These are phyloP conservation scores for Diaporthe sp. DNA, from an alignment of 2,329 filamentous ascomycete species.

Conservation along the genomic window DNA sequence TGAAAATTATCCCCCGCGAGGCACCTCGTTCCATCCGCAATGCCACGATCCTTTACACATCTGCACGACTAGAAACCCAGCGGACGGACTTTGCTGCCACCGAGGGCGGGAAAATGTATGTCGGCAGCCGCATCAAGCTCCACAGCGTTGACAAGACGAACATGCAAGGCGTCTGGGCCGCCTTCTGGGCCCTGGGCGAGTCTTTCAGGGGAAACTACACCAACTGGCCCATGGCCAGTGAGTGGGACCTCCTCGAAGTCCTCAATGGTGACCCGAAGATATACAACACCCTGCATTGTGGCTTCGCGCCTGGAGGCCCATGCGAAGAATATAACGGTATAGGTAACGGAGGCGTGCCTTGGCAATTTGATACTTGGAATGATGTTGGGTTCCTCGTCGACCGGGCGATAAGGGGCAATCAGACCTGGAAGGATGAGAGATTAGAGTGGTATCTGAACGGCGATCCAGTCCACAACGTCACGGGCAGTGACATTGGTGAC, in stretches of 20 bases:
- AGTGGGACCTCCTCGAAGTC: conserved; percentile 19
- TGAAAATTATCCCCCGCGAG: conserved; percentile 19
- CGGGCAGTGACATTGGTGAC: conserved; percentile 6
- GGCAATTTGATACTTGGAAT: neutral
- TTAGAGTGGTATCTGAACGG: conserved; percentile 17
- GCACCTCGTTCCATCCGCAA: conserved; percentile 4
- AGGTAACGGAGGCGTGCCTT: conserved; percentile 11
- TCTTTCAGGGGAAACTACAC: conserved; percentile 12
- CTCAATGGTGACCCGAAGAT: conserved; percentile 4
- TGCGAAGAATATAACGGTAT: neutral
- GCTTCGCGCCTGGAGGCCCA: neutral
- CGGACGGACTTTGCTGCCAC: conserved; percentile 1
- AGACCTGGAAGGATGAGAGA: conserved; percentile 9
- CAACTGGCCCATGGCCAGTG: conserved; percentile 7
- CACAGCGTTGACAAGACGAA: conserved; percentile 1
- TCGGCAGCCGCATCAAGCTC: conserved; percentile 15
- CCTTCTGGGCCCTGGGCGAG: conserved; percentile 10
- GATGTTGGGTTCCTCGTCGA: conserved; percentile 6
- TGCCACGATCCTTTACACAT: neutral
- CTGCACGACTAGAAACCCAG: neutral
- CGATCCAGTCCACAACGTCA: neutral
- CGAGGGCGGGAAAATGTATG: neutral
- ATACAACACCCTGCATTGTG: neutral
- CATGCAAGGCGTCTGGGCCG: conserved; percentile 11
- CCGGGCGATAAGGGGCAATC: neutral